These are phyloP conservation scores for Aspergillus coremiiformis DNA, from an alignment of 495 filamentous ascomycete species.

Conservation along the genomic window DNA sequence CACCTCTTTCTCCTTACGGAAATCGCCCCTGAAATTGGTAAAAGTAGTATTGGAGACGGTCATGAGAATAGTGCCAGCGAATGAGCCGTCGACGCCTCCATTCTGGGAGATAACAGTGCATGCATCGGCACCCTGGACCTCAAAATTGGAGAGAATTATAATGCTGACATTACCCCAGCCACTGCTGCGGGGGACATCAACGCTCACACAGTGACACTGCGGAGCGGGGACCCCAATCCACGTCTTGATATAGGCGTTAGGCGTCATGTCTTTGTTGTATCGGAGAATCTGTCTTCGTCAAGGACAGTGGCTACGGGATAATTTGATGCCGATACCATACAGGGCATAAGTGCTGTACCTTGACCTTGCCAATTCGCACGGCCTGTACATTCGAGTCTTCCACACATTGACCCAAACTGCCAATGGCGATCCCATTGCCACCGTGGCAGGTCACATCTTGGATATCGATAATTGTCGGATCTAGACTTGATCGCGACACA, in stretches of 20 bases:
- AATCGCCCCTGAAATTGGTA: conserved; percentile 48
- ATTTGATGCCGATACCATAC: too few species aligned
- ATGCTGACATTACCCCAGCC: conserved; percentile 48
- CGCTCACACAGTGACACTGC: conserved; percentile 42
- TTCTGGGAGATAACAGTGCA: conserved; percentile 41
- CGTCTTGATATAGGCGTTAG: conserved; percentile 51
- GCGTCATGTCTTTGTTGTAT: conserved; percentile 44
- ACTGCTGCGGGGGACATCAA: conserved; percentile 39
- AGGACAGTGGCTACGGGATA: background rate
- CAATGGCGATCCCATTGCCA: conserved; percentile 52
- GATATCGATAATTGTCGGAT: conserved; percentile 44
- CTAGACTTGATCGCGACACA: conserved; percentile 53
- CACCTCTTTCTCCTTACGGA: conserved; percentile 19
- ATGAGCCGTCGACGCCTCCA: conserved; percentile 46
- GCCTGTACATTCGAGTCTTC: conserved; percentile 47
- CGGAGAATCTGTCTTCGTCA: conserved; percentile 24
- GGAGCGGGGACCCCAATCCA: conserved; percentile 45
- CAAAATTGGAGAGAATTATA: conserved; percentile 48
- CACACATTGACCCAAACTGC: conserved; percentile 50
- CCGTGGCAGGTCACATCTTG: conserved; percentile 47
- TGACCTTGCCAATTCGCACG: conserved; percentile 39
- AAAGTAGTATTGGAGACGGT: conserved; percentile 43
- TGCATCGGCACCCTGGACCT: conserved; percentile 35
- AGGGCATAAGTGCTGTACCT: conserved; percentile 9
- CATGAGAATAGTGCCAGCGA: conserved; percentile 43